Evolutionary conservation across 805 yeast genomes (phyloP), one percentile per base, ranked within the genome.

Genomic region (Kodamaea laetipori): DNA sequence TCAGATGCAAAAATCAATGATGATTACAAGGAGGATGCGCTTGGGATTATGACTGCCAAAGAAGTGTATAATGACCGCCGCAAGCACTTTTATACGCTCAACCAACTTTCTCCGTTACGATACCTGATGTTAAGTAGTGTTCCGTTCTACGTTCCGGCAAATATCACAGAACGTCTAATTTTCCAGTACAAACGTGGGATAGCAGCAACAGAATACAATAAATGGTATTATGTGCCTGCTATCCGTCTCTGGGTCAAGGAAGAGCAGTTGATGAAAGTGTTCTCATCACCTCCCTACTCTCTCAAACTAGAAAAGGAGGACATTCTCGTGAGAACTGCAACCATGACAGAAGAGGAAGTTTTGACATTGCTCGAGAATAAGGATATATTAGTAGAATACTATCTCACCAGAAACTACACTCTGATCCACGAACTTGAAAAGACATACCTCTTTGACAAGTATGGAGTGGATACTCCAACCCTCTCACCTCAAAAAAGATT

Each of bases 31-130:
- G 39, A 41, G 43, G 3, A 8, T 13, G 4, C 47, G 54, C 10
- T 79, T 26, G 81, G 78, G 51, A 48, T 66, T 17, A 72, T 75
- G 38, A 23, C 32, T 2, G 42, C 11, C 39, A 47, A 52, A 5
- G 35, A 33, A 16, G 41, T 66, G 26, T 56, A 41, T 44, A 66
- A 73, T 46, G 83, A 90, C 58, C 69, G 85, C 48, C 82, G 83
- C 59, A 66, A 73, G 41, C 90, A 85, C 61, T 80, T 78, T 49
- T 68, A 70, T 36, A 54, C 63, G 0, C 57, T 70, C 15, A 44
- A 46, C 7, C 55, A 55, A 25, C 37, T 53, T 15, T 52, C 43
- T 42, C 60, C 60, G 4, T 44, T 56, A 25, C 50, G 40, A n/a
- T 52, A 53, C 35, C 30, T 52, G 6, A 45, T 48, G 53, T 27